Conservation (phyloP, 2,329 filamentous ascomycete genomes). For the Aspergillus amoenus region DNA sequence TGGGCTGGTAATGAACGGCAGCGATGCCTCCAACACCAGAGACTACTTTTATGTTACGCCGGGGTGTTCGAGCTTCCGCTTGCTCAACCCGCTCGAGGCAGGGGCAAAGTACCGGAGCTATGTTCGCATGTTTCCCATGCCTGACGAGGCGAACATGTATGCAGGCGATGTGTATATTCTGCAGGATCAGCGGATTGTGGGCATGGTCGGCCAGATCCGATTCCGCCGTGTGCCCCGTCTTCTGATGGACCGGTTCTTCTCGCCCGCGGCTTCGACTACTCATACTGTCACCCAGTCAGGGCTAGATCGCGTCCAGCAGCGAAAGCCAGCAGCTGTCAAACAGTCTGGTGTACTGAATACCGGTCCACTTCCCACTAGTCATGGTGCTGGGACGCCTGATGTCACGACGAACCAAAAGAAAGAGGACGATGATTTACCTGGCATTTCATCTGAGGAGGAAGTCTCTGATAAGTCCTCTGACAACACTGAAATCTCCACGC, state of each 20-base stretch:
- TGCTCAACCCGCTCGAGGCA: constrained; percentile 25
- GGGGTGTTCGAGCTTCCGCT: constrained; percentile 28
- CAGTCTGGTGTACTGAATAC: too few relatives aligned
- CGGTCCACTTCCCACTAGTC: too few relatives aligned
- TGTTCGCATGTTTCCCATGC: constrained; percentile 31
- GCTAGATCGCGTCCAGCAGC: too few relatives aligned
- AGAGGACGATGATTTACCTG: too few relatives aligned
- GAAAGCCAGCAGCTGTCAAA: too few relatives aligned
- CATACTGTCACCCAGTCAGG: background rate
- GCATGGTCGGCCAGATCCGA: constrained; percentile 29
- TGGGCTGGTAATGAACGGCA: constrained; percentile 36
- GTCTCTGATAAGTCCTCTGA: too few relatives aligned
- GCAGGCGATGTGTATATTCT: constrained; percentile 45
- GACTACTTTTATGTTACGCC: constrained; percentile 36
- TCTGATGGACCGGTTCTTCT: constrained; percentile 23
- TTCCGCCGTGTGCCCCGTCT: constrained; percentile 34
- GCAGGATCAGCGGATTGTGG: constrained; percentile 33
- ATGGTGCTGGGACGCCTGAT: too few relatives aligned
- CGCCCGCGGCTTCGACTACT: background rate
- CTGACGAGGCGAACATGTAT: constrained; percentile 31
- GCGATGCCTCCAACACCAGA: constrained; percentile 24
- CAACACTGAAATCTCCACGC: too few relatives aligned
- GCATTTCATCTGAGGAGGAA: background rate
- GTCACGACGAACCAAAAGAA: too few relatives aligned
- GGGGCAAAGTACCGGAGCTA: constrained; percentile 30